These are phyloP conservation scores for Tinospora cordifolia DNA, from an alignment of 164 flowering plant species.

Conservation along the genomic window DNA sequence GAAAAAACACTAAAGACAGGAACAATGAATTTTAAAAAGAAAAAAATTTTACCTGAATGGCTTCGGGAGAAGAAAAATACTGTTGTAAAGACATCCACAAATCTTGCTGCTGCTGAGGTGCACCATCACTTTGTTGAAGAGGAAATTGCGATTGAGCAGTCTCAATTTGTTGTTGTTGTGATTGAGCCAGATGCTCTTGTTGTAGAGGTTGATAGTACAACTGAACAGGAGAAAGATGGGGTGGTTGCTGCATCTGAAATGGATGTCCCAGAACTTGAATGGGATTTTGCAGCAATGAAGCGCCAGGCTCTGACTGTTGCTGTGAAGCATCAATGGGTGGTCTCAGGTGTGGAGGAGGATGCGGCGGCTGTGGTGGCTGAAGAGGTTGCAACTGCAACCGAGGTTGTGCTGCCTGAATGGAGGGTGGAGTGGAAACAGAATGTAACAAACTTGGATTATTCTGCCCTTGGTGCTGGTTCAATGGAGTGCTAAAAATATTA, in stretches of 20 bases:
- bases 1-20: background rate
- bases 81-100: slow-evolving; percentile 62
- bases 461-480: slow-evolving; percentile 45
- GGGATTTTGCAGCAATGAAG: slow-evolving; percentile 44
- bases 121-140: slow-evolving; percentile 37
- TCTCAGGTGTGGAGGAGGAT: slow-evolving; percentile 67
- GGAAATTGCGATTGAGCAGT: slow-evolving; percentile 31
- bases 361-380: slow-evolving; percentile 78
- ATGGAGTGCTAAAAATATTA: slow-evolving; percentile 32
- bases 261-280: slow-evolving; percentile 50
- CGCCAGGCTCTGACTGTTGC: slow-evolving; percentile 47
- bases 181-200: slow-evolving; percentile 37
- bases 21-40: background rate
- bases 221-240: slow-evolving; percentile 49
- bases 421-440: slow-evolving; percentile 31
- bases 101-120: slow-evolving; percentile 57
- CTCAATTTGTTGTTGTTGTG: slow-evolving; percentile 41
- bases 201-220: slow-evolving; percentile 55
- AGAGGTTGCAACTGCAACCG: slow-evolving; percentile 64
- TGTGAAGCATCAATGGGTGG: slow-evolving; percentile 54
- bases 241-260: slow-evolving; percentile 58
- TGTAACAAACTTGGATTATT: slow-evolving; percentile 36
- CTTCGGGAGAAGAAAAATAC: slow-evolving; percentile 78
- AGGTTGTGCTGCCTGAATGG: slow-evolving; percentile 47
- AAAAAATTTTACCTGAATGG: slow-evolving; percentile 76